Base-by-base conservation (phyloP, 495 filamentous ascomycete genomes). In the Talaromyces proteolyticus region DNA sequence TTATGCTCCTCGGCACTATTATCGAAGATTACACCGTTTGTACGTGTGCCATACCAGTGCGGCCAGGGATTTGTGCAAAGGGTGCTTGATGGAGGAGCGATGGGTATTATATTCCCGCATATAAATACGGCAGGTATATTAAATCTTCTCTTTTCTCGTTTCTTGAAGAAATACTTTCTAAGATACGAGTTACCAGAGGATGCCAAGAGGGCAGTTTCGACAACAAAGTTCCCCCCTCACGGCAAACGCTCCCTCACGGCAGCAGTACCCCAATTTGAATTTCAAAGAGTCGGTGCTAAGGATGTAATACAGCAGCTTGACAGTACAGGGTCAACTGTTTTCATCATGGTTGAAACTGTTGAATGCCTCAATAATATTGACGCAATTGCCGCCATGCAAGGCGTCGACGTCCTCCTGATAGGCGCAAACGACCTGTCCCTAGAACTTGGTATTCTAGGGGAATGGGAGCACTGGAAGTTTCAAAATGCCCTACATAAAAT, bases 71-170 rank as follows among this genome's bases (percentile, higher is more conserved):
- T 50, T 34, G 44, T 59, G 3, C 56, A 59, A 34, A 37, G 37
- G 39, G 56, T 57, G n/a, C 46, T 59, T 19, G 56, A 57, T 24
- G 54, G 49, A 4, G 56, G 54, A 4, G 54, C 43, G 3, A 53
- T 50, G 55, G 56, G 56, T 12, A 40, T 57, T 12, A 53, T 58
- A 14, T 49, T 57, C 26, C 56, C 56, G 11, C 56, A 59, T 40
- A 43, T 59, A 5, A 37, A 29, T 21, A 29, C 11, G 42, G 25
- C 25, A 2, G n/a, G 38, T 45, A 16, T 53, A 26, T n/a, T 26
- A 14, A 19, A n/a, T 0, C 43, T 12, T 12, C 11, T n/a, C 3
- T 5, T 34, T 36, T 8, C 19, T 20, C 24, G 11, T 3, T 44
- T 25, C 21, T 19, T 2, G 19, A 36, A 41, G 11, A 20, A 18